Conservation (phyloP, 805 yeast species). For the Ogataea glucozyma region DNA sequence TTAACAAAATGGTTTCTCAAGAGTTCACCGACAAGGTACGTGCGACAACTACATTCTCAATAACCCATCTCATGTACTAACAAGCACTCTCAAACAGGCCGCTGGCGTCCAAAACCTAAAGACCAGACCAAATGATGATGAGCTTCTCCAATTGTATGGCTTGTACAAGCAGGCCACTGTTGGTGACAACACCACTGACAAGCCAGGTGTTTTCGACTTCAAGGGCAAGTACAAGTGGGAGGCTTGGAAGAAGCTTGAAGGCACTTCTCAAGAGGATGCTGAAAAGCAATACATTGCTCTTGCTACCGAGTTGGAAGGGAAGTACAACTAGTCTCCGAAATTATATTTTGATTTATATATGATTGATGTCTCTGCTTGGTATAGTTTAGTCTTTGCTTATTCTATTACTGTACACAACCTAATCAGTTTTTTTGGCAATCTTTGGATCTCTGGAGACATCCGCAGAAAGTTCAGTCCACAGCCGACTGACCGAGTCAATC, state of each 20-base stretch:
- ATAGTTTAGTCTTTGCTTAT: background rate
- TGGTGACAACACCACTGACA: constrained; percentile 85
- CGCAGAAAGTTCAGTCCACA: constrained; percentile 1
- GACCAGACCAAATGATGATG: constrained; percentile 82
- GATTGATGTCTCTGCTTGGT: background rate
- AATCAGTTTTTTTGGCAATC: constrained; percentile 3
- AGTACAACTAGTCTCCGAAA: constrained; percentile 39
- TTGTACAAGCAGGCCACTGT: constrained; percentile 95
- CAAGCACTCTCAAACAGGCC: constrained; percentile 58
- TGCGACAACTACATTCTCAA: too few species aligned
- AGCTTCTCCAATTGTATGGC: constrained; percentile 83
- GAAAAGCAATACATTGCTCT: constrained; percentile 75
- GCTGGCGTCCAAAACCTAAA: constrained; percentile 74
- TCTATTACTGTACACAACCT: too few species aligned
- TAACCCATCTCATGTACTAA: background rate
- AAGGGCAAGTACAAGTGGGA: constrained; percentile 98
- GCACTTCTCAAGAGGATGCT: constrained; percentile 86
- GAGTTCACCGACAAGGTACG: constrained; percentile 39
- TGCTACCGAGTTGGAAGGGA: constrained; percentile 61
- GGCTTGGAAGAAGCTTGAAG: constrained; percentile 88
- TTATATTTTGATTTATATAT: background rate
- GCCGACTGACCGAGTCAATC: constrained; percentile 42
- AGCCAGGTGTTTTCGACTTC: constrained; percentile 91
- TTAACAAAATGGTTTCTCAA: constrained; percentile 36
- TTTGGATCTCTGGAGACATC: too few species aligned